Evolutionary conservation across 352 stramenopile genomes (phyloP).

Genomic region (Phytophthora multivora): DNA sequence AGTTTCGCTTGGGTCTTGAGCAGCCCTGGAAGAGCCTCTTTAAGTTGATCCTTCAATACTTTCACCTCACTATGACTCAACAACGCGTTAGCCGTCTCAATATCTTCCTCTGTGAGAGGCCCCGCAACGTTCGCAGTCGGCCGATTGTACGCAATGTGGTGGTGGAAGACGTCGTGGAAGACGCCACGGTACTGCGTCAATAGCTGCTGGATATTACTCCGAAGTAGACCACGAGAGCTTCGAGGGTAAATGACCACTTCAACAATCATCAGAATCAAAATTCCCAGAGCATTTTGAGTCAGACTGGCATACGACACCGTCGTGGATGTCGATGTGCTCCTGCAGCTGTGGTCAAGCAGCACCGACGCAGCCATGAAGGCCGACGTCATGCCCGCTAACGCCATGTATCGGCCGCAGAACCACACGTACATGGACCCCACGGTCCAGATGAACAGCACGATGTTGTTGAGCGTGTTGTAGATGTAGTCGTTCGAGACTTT

Average conservation of each 20-base stretch:
- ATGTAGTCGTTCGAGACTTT: constrained; percentile 43
- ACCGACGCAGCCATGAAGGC: constrained; percentile 72
- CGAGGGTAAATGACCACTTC: constrained; percentile 59
- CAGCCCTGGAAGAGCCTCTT: constrained; percentile 39
- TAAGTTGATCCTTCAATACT: constrained; percentile 45
- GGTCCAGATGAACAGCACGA: constrained; percentile 67
- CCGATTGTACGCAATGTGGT: constrained; percentile 59
- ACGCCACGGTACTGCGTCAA: constrained; percentile 49
- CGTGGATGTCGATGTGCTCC: constrained; percentile 24
- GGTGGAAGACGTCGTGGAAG: constrained; percentile 58
- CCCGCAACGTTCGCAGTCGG: not conserved
- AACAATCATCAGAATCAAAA: constrained; percentile 72
- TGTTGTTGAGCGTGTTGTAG: constrained; percentile 73
- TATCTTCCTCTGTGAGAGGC: constrained; percentile 28
- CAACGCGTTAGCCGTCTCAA: constrained; percentile 36
- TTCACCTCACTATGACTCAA: constrained; percentile 41
- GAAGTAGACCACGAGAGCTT: constrained; percentile 59
- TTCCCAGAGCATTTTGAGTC: constrained; percentile 70
- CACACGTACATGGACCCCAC: constrained; percentile 80
- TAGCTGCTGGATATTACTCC: constrained; percentile 61
- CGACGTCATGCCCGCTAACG: constrained; percentile 63
- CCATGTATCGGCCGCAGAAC: constrained; percentile 62
- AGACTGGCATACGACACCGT: constrained; percentile 70
- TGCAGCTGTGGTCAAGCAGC: constrained; percentile 59
- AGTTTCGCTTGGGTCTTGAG: constrained; percentile 54